A percentile compares a stretch with the other conserved stretches of the same genome.
phyloP scores from a whole-genome alignment of 352 stramenopile genomes.

The Lagenidium giganteum region DNA sequence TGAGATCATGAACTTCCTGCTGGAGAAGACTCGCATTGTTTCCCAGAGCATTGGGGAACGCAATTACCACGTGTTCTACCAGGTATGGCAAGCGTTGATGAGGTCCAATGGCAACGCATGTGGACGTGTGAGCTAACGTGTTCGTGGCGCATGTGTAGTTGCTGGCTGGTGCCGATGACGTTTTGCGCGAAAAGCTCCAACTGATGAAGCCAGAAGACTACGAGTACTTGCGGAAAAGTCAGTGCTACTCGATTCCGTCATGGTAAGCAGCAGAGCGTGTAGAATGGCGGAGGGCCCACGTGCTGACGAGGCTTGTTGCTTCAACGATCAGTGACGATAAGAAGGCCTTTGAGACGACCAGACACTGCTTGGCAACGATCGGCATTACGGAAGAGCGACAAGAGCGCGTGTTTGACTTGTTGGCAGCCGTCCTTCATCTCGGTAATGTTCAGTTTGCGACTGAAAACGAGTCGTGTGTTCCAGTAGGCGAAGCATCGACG shows the following conservation, averaged over 20 bases:
- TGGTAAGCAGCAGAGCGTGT: too few relatives aligned
- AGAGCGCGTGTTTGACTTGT: conserved; percentile 81
- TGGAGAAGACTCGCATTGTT: conserved; percentile 90
- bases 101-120: too few relatives aligned
- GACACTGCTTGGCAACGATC: conserved; percentile 84
- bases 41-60: conserved; percentile 88
- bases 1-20: conserved; percentile 88
- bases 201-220: conserved; percentile 77
- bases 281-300: too few relatives aligned
- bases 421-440: conserved; percentile 82
- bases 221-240: conserved; percentile 84
- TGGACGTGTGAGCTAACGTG: neutral
- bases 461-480: conserved; percentile 77
- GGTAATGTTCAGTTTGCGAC: conserved; percentile 84
- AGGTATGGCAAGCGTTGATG: conserved; percentile 64
- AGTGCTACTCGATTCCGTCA: conserved; percentile 77
- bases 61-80: conserved; percentile 98
- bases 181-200: conserved; percentile 55
- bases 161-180: conserved; percentile 71
- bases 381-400: conserved; percentile 78
- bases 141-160: conserved; percentile 25
- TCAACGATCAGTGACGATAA: conserved; percentile 41
- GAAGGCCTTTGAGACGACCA: conserved; percentile 83
- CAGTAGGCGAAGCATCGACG: conserved; percentile 37
- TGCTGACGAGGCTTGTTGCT: too few relatives aligned